Evolutionary conservation across 31 red algal species (phyloP).

Genomic region (Porphyra umbilicalis): DNA sequence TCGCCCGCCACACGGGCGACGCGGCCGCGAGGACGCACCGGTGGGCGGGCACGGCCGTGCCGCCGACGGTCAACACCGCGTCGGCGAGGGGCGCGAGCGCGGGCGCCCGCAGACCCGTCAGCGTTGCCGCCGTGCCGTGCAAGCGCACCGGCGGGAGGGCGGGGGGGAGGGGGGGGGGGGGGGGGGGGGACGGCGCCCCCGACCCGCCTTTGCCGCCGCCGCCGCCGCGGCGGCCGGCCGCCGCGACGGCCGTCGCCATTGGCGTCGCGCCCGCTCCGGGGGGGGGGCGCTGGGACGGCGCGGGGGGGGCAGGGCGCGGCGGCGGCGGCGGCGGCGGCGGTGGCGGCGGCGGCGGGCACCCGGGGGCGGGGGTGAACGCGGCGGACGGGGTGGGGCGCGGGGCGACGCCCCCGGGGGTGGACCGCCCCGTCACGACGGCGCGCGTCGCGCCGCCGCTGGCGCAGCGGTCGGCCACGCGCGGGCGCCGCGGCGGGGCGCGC

Average conservation of each 20-base stretch:
- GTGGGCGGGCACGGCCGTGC: constrained; percentile 34
- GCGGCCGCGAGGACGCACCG: constrained; percentile 55
- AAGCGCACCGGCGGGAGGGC: neutral
- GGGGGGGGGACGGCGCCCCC: neutral
- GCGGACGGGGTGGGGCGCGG: no score
- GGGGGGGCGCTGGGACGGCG: no score
- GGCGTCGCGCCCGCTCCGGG: no score
- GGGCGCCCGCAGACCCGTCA: constrained; percentile 2
- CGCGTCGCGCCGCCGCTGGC: no score
- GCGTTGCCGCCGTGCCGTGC: neutral
- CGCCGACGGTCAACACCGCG: constrained; percentile 36
- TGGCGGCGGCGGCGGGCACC: no score
- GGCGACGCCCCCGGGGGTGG: no score
- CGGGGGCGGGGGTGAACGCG: no score
- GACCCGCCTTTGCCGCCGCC: neutral
- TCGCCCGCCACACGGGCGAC: constrained; percentile 38
- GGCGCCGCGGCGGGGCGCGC: no score
- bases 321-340: no score
- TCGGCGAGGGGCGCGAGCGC: constrained; percentile 21
- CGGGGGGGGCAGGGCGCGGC: no score
- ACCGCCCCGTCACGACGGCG: no score
- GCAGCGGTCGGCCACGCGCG: no score
- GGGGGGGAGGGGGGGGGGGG: neutral
- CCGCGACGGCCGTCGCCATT: neutral
- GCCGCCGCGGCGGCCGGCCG: neutral